These are phyloP conservation scores for Phellinidium pouzarii DNA, from an alignment of 1,284 basidiomycete genomes.

Conservation along the genomic window DNA sequence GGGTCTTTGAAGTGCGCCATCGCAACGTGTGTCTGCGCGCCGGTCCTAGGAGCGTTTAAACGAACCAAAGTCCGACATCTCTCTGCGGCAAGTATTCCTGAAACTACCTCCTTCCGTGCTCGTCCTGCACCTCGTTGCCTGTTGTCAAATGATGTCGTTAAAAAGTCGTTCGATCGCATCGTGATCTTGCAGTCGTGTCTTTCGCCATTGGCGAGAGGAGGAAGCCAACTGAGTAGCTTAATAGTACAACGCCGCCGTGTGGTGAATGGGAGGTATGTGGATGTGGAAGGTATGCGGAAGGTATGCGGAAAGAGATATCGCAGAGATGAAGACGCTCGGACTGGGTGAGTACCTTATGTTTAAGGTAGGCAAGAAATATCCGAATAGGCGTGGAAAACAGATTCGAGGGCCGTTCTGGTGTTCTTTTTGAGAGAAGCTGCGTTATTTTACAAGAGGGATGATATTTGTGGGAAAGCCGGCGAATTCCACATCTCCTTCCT, in stretches of 20 bases:
- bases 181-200: slow-evolving; percentile 32
- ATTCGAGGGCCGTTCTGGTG: background rate
- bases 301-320: background rate
- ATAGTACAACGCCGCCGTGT: slow-evolving; percentile 5
- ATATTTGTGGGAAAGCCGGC: background rate
- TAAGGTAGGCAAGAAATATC: background rate
- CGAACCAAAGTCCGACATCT: too few relatives aligned
- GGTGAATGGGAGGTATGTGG: background rate
- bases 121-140: slow-evolving; percentile 17
- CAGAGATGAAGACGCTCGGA: background rate
- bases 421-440: background rate
- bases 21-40: too few relatives aligned
- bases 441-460: background rate
- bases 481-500: slow-evolving; percentile 23
- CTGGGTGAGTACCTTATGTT: background rate
- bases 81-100: too few relatives aligned
- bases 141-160: slow-evolving; percentile 36
- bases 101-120: background rate
- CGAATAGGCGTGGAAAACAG: background rate
- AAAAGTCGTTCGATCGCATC: slow-evolving; percentile 34
- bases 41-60: too few relatives aligned
- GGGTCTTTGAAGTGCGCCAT: too few relatives aligned
- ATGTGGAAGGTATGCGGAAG: too few relatives aligned
- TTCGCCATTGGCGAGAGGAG: slow-evolving; percentile 31
- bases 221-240: slow-evolving; percentile 23